Percentiles rank a stretch among this genome's conserved stretches.
Evolutionary conservation across 495 filamentous ascomycete genomes (phyloP).

Genomic region (Penicillium samsonianum): DNA sequence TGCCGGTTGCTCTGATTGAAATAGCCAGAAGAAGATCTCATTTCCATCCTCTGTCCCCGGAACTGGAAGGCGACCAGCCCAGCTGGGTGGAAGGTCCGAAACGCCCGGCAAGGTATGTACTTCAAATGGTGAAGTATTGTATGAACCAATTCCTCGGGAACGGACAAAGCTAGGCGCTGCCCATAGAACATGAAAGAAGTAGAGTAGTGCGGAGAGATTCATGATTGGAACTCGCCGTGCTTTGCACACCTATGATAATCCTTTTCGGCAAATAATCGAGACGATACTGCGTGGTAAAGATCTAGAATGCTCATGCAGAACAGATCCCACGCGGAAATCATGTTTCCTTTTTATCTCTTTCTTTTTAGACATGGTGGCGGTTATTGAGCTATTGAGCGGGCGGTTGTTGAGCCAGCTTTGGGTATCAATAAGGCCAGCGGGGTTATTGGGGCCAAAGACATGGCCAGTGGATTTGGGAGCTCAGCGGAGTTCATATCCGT

Average conservation of each 20-base stretch:
- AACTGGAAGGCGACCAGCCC: constrained; percentile 44
- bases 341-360: constrained; percentile 9
- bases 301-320: background rate
- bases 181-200: constrained; percentile 26
- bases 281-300: background rate
- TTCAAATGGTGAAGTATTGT: constrained; percentile 26
- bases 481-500: background rate
- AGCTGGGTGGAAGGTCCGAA: constrained; percentile 37
- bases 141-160: constrained; percentile 2
- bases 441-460: background rate
- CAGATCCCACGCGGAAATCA: constrained; percentile 2
- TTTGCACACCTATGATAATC: background rate
- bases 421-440: constrained; percentile 24
- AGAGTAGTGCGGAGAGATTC: constrained; percentile 24
- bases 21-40: constrained; percentile 46
- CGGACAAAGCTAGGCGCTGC: constrained; percentile 14
- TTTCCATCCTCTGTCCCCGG: constrained; percentile 35
- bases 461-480: background rate
- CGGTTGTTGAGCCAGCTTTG: constrained; percentile 21
- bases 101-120: constrained; percentile 34
- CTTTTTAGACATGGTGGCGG: constrained; percentile 1
- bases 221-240: constrained; percentile 9
- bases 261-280: background rate
- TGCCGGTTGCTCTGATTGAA: constrained; percentile 32
- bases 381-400: constrained; percentile 7